phyloP scores from a whole-genome alignment of 768 basidiomycete genomes.

The Mycena albidolilacea region DNA sequence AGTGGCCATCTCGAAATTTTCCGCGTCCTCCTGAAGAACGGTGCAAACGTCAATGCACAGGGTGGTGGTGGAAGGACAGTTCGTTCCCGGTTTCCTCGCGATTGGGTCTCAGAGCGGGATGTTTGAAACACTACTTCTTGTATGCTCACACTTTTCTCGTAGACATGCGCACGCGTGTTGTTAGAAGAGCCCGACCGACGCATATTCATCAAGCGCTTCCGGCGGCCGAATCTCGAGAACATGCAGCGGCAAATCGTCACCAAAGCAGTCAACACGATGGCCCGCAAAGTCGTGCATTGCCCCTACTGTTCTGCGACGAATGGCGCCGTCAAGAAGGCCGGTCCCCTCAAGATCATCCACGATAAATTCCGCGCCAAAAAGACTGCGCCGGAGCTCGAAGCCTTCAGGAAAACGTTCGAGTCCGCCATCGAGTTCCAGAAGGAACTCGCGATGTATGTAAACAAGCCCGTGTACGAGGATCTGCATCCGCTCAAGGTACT shows the following conservation, averaged over 20 bases:
- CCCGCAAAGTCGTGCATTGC: slow-evolving; percentile 93
- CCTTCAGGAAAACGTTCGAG: slow-evolving; percentile 86
- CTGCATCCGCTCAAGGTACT: slow-evolving; percentile 95
- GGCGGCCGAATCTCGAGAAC: slow-evolving; percentile 91
- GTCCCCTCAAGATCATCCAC: slow-evolving; percentile 95
- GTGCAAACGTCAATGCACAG: no score
- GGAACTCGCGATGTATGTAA: slow-evolving; percentile 87
- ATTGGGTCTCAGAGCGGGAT: no score
- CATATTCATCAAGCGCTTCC: slow-evolving; percentile 89
- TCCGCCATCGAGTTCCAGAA: slow-evolving; percentile 89
- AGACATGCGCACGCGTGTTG: slow-evolving; percentile 94
- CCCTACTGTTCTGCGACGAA: slow-evolving; percentile 95
- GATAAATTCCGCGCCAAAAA: slow-evolving; percentile 98
- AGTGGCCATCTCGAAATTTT: no score
- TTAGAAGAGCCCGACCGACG: slow-evolving; percentile 91
- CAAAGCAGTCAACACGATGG: slow-evolving; percentile 88
- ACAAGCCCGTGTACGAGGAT: slow-evolving; percentile 92
- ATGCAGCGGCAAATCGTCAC: slow-evolving; percentile 86
- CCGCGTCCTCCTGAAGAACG: no score
- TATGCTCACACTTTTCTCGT: slow-evolving; percentile 20
- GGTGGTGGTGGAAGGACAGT: no score
- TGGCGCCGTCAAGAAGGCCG: slow-evolving; percentile 96
- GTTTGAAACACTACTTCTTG: neutral
- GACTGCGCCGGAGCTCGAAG: slow-evolving; percentile 89
- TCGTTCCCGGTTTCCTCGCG: no score